phyloP scores from a whole-genome alignment of 768 basidiomycete species.

The Russula vinacea region DNA sequence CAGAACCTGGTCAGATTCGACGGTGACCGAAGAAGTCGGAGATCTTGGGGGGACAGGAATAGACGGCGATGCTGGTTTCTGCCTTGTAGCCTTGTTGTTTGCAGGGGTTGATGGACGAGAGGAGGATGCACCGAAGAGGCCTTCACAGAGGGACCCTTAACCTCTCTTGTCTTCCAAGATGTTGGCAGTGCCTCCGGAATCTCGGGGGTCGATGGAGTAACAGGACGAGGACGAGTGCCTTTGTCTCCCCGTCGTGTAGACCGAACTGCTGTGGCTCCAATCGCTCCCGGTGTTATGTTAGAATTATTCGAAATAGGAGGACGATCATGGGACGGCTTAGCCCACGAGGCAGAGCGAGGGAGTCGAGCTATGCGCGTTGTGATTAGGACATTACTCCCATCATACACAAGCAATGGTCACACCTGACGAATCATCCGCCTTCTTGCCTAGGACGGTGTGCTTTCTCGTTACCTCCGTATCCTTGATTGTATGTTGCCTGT shows the following conservation, averaged over 20 bases:
- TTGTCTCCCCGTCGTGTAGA: slow-evolving; percentile 31
- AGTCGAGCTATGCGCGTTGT: slow-evolving; percentile 43
- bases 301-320: slow-evolving; percentile 29
- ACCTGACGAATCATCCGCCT: slow-evolving; percentile 46
- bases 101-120: slow-evolving; percentile 62
- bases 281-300: slow-evolving; percentile 22
- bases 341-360: slow-evolving; percentile 56
- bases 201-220: slow-evolving; percentile 38
- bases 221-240: slow-evolving; percentile 41
- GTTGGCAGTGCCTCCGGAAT: slow-evolving; percentile 15
- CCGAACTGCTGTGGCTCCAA: slow-evolving; percentile 12
- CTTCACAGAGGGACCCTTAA: slow-evolving; percentile 43
- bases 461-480: slow-evolving; percentile 72
- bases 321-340: slow-evolving; percentile 34
- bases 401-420: background rate
- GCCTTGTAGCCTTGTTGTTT: slow-evolving; percentile 13
- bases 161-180: slow-evolving; percentile 38
- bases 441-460: slow-evolving; percentile 48
- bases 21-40: slow-evolving; percentile 32
- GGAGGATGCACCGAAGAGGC: slow-evolving; percentile 46
- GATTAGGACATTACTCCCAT: slow-evolving; percentile 17
- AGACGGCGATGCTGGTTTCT: slow-evolving; percentile 22
- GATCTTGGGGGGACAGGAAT: slow-evolving; percentile 30
- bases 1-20: slow-evolving; percentile 33
- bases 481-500: slow-evolving; percentile 90